Evolutionary conservation across 2,329 filamentous ascomycete genomes (phyloP).

Genomic region (Exophiala viscosa): DNA sequence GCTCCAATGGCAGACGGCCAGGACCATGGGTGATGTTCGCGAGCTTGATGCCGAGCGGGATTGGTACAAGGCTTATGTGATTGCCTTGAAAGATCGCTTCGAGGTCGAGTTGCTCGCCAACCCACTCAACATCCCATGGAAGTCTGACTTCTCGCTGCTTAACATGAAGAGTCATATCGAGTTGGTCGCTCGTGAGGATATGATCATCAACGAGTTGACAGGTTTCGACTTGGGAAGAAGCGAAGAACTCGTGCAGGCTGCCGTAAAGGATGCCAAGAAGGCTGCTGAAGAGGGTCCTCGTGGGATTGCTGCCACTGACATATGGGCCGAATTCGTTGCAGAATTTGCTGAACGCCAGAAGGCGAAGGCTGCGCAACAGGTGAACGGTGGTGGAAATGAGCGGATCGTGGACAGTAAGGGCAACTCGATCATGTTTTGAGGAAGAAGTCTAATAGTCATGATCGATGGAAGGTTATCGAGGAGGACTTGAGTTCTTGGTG

Average conservation of each 20-base stretch:
- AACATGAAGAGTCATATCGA: neutral
- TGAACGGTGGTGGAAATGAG: no score
- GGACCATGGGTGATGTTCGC: neutral
- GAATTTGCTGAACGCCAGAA: neutral
- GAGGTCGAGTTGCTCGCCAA: neutral
- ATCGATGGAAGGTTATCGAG: neutral
- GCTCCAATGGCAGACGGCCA: neutral
- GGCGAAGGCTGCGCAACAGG: no score
- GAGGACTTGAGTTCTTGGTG: neutral
- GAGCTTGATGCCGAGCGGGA: constrained; percentile 3
- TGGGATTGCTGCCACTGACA: neutral
- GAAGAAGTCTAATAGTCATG: no score
- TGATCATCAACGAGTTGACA: neutral
- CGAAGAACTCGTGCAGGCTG: neutral
- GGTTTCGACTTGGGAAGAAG: constrained; percentile 9
- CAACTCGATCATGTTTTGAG: neutral
- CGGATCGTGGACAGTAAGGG: neutral
- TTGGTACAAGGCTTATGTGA: constrained; percentile 5
- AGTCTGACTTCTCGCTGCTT: neutral
- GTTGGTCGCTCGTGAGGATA: neutral
- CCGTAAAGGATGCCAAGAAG: neutral
- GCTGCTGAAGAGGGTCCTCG: neutral
- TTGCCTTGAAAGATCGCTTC: constrained; percentile 4
- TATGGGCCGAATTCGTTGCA: neutral
- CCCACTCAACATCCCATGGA: constrained; percentile 6